These are phyloP conservation scores for California macrophylla DNA, from an alignment of 441 rosid genomes.

Conservation along the genomic window DNA sequence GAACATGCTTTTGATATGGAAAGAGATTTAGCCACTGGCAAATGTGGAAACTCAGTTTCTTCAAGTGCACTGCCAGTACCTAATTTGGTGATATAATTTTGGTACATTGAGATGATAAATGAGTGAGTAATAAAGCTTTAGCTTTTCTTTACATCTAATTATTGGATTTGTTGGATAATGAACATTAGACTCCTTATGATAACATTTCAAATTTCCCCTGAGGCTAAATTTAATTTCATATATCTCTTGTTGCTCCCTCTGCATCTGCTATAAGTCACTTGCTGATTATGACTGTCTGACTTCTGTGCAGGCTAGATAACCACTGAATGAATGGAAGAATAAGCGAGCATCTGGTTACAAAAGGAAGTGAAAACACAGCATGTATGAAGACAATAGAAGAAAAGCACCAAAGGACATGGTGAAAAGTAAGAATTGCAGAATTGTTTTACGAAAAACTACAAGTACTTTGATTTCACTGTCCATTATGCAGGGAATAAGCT, in stretches of 20 bases:
- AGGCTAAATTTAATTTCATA: not conserved
- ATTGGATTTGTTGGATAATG: not conserved
- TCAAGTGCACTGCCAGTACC: not conserved
- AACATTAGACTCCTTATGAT: not conserved
- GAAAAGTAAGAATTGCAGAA: not conserved
- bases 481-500: not conserved
- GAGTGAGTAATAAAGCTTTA: not conserved
- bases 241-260: not conserved
- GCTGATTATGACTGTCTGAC: not conserved
- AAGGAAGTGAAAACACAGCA: not conserved
- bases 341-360: not conserved
- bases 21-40: not conserved
- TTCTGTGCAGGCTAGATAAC: not conserved
- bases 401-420: not conserved
- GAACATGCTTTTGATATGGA: slow-evolving; percentile 11
- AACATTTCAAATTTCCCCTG: not conserved
- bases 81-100: not conserved
- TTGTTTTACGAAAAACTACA: not conserved
- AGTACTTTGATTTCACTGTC: not conserved
- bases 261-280: not conserved
- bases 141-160: not conserved
- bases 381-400: not conserved
- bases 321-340: not conserved
- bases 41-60: not conserved
- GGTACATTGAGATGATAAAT: not conserved